Base-by-base conservation (phyloP, 31 red algal genomes). In the Endocladia muricata region DNA sequence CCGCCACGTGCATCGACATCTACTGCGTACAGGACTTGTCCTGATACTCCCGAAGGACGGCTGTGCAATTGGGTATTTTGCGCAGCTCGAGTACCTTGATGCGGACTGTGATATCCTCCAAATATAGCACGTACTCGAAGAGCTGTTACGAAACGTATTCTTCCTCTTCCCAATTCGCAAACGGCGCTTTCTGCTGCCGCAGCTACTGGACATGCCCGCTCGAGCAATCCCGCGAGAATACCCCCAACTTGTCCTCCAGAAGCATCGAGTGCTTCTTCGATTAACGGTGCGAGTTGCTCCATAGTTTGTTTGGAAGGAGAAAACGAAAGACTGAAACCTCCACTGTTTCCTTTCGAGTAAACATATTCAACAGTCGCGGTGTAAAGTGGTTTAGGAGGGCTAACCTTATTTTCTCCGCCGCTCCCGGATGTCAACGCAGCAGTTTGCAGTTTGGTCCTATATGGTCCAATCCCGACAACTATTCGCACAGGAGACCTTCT, bases 191-290 rank as follows among this genome's bases (percentile, higher is more conserved):
- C 91, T 4, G 84, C 84, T 21, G 91, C 91, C 26, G 78, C 91
- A 19, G 91, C 91, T 8, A 94, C 74, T 8, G 91, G 91, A 52
- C 83, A 88, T 41, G 91, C 91, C 19, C 91, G 40, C 73, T 94
- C 91, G 38, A 94, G 57, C 30, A 94, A 68, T 21, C 91, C 91
- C 40, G 91, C 83, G 0, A 94, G 63, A 38, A 88, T 79, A 5
- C 81, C 85, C 6, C 91, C 91, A 4, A 94, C 84, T 68, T 81
- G 73, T 19, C 91, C 91, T 23, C 91, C 91, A 42, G 85, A 89
- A 30, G 91, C 91, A 71, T 94, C 91, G 30, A 94, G 69, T 68
- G 85, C 79, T 59, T 94, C 91, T 72, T 94, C 91, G 38, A 94
- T 94, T 19, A 84, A 56, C 17, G 91, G 91, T 29, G 75, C 85